Evolutionary conservation across 129 eudicot species (phyloP), one percentile per base, ranked within the genome.

Genomic region (Centrapalus pauciflorus): DNA sequence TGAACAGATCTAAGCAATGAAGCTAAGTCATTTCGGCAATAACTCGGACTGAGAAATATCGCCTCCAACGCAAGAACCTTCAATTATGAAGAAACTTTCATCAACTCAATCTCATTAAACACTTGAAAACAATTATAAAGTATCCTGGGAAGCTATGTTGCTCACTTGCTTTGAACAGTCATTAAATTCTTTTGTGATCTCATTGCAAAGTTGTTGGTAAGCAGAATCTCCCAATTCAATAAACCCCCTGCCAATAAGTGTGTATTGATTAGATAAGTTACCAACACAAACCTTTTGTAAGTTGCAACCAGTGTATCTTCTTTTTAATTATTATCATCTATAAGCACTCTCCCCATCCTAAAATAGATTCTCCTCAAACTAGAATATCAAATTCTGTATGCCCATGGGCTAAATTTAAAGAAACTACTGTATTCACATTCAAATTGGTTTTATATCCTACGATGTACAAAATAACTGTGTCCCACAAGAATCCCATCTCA

Each of bases 81-180:
- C 73, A 71, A 14, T 66, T 74, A 45, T 52, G 37, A 13, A 60
- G 23, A 75, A 13, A 70, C 24, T 55, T 52, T 55, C 14, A 70
- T 65, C 67, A 45, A 23, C 13, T 29, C 27, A 52, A 72, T 35
- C 60, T 27, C 20, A 25, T 37, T 3, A 8, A 26, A 35, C 61
- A 63, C 71, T 30, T 67, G 17, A 32, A 56, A 25, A 26, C 26
- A 12, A 26, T 17, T 33, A 25, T 24, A 67, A 61, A 37, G 25
- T 4, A 23, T 9, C 7, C 17, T 46, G 20, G 4, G 52, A 63
- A 54, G 7, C 16, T 65, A 61, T 48, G 75, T 29, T 55, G 72
- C 84, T 81, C 35, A 86, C 98, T 70, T 93, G 92, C 71, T 93
- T 93, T 0, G 98, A 93, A 74, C 95, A 93, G 23, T 93, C 96